Conservation (phyloP, 371 early-diverging fungal genomes). For the Zancudomyces culisetae region DNA sequence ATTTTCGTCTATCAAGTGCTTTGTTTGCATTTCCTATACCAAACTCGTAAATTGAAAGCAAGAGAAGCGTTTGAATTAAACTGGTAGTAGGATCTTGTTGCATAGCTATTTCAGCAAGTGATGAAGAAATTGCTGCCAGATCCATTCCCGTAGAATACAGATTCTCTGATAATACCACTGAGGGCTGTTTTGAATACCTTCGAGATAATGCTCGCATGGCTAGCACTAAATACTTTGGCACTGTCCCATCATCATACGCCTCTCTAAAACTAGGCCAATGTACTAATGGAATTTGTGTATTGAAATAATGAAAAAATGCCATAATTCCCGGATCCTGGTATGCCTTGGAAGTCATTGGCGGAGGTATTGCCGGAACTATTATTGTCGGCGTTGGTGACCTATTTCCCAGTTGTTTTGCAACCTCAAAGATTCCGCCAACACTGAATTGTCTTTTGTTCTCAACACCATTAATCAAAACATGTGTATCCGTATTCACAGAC, state of each 20-base stretch:
- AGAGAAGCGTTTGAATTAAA: constrained; percentile 23
- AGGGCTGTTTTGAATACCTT: constrained; percentile 25
- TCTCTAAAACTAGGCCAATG: constrained; percentile 26
- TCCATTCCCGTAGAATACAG: constrained; percentile 22
- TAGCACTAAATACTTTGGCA: constrained; percentile 24
- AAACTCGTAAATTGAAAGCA: constrained; percentile 24
- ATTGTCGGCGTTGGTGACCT: constrained; percentile 10
- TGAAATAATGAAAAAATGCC: constrained; percentile 24
- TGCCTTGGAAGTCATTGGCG: constrained; percentile 5
- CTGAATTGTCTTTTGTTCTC: constrained; percentile 11
- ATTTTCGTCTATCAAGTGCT: constrained; percentile 20
- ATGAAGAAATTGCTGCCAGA: constrained; percentile 23
- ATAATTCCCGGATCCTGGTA: constrained; percentile 23
- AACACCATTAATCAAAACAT: constrained; percentile 16
- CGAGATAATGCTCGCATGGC: constrained; percentile 23
- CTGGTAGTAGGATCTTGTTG: constrained; percentile 25
- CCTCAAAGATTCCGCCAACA: constrained; percentile 6
- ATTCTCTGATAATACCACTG: constrained; percentile 21
- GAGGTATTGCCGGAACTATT: constrained; percentile 13
- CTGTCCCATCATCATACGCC: constrained; percentile 26
- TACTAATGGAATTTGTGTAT: constrained; percentile 22
- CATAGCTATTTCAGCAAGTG: constrained; percentile 23
- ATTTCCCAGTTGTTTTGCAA: constrained; percentile 10
- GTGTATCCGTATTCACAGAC: not conserved
- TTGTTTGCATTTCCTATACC: constrained; percentile 21